A percentile compares a stretch with the other conserved stretches of the same genome.
phyloP scores from a whole-genome alignment of 495 filamentous ascomycete species.

The Aspergillus carlsbadensis region DNA sequence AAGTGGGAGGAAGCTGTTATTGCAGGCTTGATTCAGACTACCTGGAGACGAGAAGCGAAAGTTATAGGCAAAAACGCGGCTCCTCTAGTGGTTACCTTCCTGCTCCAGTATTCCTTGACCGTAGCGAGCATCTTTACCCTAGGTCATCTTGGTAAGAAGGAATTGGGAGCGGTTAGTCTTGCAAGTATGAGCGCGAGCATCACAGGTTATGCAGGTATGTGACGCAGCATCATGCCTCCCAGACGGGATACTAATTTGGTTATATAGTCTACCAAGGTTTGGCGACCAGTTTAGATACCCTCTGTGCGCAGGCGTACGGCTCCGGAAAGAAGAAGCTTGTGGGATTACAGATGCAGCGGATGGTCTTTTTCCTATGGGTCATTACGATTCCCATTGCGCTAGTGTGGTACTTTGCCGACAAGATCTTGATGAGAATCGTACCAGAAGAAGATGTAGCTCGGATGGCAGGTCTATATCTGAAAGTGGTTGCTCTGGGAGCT shows the following conservation, averaged over 20 bases:
- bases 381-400: constrained; percentile 65
- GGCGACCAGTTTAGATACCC: constrained; percentile 70
- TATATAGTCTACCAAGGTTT: constrained; percentile 62
- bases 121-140: constrained; percentile 69
- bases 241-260: neutral
- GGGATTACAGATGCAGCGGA: constrained; percentile 69
- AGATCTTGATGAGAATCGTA: constrained; percentile 60
- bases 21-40: constrained; percentile 72
- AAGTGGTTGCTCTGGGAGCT: constrained; percentile 62
- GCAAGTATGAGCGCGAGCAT: constrained; percentile 73
- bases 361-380: constrained; percentile 62
- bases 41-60: constrained; percentile 78
- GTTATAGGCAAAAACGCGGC: constrained; percentile 62
- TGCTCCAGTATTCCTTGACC: constrained; percentile 73
- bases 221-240: neutral
- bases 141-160: constrained; percentile 62
- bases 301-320: constrained; percentile 76
- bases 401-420: constrained; percentile 62
- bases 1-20: constrained; percentile 81
- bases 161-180: constrained; percentile 63
- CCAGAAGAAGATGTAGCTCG: constrained; percentile 62
- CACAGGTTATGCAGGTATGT: constrained; percentile 59
- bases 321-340: constrained; percentile 67
- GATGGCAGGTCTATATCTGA: constrained; percentile 67
- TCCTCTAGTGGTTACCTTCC: constrained; percentile 67